A percentile compares a stretch with the other conserved stretches of the same genome.
Evolutionary conservation across 495 filamentous ascomycete genomes (phyloP).

Genomic region (Penicillium steckii): DNA sequence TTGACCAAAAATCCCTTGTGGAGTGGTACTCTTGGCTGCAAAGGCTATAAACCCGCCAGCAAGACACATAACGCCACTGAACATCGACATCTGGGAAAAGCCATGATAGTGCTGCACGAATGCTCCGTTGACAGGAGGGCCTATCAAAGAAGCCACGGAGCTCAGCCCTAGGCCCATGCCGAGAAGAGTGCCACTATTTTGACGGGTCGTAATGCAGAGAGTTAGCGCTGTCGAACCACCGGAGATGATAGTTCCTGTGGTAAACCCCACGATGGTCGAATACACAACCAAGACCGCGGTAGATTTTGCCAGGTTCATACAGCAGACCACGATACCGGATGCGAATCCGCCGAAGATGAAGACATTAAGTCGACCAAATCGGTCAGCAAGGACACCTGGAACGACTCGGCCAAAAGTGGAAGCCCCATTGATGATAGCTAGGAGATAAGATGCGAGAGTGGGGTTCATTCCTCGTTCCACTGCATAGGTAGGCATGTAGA

Average conservation of each 20-base stretch:
- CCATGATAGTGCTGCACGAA: conserved; percentile 40
- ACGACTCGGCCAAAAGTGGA: conserved; percentile 22
- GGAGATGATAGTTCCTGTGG: conserved; percentile 44
- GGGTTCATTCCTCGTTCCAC: conserved; percentile 52
- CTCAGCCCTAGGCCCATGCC: conserved; percentile 50
- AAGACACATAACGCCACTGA: conserved; percentile 45
- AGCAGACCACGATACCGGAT: conserved; percentile 31
- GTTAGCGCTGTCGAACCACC: conserved; percentile 43
- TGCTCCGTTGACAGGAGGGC: conserved; percentile 53
- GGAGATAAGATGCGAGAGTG: conserved; percentile 55
- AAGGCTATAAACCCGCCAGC: not conserved
- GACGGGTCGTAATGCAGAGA: conserved; percentile 35
- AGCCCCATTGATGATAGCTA: conserved; percentile 64
- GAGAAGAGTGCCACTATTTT: conserved; percentile 53
- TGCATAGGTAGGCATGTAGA: conserved; percentile 61
- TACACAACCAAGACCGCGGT: conserved; percentile 36
- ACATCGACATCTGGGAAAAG: conserved; percentile 41
- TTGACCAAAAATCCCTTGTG: not conserved
- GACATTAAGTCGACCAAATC: conserved; percentile 51
- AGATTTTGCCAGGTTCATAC: conserved; percentile 19
- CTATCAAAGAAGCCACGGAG: conserved; percentile 45
- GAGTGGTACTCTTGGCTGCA: not conserved
- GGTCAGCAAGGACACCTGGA: conserved; percentile 36
- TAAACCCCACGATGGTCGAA: conserved; percentile 29
- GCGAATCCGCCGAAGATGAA: conserved; percentile 6